A percentile compares a stretch with the other conserved stretches of the same genome.
Conservation (phyloP, 2,329 filamentous ascomycete species). For the Drechslerella stenobrocha region DNA sequence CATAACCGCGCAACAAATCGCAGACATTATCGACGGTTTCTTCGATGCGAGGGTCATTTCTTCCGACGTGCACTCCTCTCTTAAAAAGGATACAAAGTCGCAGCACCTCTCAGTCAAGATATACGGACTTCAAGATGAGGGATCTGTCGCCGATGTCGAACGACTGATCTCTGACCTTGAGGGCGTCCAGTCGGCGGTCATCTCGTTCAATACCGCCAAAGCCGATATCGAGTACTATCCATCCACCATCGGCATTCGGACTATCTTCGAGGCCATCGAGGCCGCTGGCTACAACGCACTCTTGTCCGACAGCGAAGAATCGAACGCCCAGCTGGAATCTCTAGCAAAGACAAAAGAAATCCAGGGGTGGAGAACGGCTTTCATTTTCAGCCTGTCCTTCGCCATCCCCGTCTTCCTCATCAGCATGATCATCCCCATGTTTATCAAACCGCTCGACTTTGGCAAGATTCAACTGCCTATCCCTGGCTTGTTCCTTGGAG, state of each 20-base stretch:
- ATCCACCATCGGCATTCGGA: constrained; percentile 73
- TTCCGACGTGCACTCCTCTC: constrained; percentile 64
- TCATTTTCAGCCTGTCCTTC: constrained; percentile 75
- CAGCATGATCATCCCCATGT: constrained; percentile 94
- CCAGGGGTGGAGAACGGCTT: constrained; percentile 83
- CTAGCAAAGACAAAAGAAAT: constrained; percentile 96
- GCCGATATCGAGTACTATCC: constrained; percentile 75
- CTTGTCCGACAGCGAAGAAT: constrained; percentile 88
- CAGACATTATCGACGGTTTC: constrained; percentile 80
- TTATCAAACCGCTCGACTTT: constrained; percentile 73
- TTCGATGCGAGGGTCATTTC: constrained; percentile 85
- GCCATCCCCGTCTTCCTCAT: constrained; percentile 88
- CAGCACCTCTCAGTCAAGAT: constrained; percentile 77
- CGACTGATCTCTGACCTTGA: constrained; percentile 65
- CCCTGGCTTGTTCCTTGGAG: constrained; percentile 81
- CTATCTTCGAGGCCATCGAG: constrained; percentile 80
- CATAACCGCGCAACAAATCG: constrained; percentile 73
- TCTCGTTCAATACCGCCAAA: constrained; percentile 74
- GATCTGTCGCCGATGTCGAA: constrained; percentile 74
- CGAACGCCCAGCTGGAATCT: constrained; percentile 93
- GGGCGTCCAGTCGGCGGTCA: constrained; percentile 72
- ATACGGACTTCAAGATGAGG: constrained; percentile 71
- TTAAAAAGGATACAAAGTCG: constrained; percentile 53
- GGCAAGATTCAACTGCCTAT: constrained; percentile 67
- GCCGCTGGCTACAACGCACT: constrained; percentile 83